phyloP scores from a whole-genome alignment of 306 rosid species.

The Medicago truncatula region DNA sequence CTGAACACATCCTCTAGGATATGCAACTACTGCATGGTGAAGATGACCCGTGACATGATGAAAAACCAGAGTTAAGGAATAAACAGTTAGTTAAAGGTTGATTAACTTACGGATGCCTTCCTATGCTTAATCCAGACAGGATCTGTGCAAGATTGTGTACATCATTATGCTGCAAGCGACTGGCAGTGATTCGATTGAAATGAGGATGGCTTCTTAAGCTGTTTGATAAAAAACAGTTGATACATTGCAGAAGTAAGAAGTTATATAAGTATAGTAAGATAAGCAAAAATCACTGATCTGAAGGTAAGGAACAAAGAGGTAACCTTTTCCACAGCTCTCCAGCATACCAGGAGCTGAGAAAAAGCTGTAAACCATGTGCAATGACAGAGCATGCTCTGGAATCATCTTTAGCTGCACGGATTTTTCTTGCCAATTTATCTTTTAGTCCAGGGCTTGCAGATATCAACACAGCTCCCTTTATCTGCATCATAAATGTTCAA shows the following conservation, averaged over 20 bases:
- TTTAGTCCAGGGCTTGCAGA: slow-evolving; percentile 94
- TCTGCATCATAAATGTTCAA: slow-evolving; percentile 56
- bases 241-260: slow-evolving; percentile 6
- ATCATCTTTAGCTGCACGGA: slow-evolving; percentile 83
- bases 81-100: slow-evolving; percentile 30
- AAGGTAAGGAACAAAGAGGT: slow-evolving; percentile 24
- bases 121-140: slow-evolving; percentile 77
- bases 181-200: slow-evolving; percentile 57
- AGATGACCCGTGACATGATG: not conserved
- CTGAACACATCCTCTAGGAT: no score
- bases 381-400: slow-evolving; percentile 66
- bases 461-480: slow-evolving; percentile 75
- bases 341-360: slow-evolving; percentile 79
- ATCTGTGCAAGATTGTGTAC: slow-evolving; percentile 66
- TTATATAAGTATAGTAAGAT: slow-evolving; percentile 25
- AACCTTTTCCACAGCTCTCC: slow-evolving; percentile 89
- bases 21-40: no score
- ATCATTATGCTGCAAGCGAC: slow-evolving; percentile 72
- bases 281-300: slow-evolving; percentile 30
- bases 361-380: slow-evolving; percentile 72
- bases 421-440: slow-evolving; percentile 67
- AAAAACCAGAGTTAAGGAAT: slow-evolving; percentile 35
- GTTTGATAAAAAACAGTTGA: slow-evolving; percentile 36
- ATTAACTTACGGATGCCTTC: slow-evolving; percentile 85
- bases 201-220: slow-evolving; percentile 90